phyloP scores from a whole-genome alignment of 148 eudicot species.

The Tetragonia tetragonoides region DNA sequence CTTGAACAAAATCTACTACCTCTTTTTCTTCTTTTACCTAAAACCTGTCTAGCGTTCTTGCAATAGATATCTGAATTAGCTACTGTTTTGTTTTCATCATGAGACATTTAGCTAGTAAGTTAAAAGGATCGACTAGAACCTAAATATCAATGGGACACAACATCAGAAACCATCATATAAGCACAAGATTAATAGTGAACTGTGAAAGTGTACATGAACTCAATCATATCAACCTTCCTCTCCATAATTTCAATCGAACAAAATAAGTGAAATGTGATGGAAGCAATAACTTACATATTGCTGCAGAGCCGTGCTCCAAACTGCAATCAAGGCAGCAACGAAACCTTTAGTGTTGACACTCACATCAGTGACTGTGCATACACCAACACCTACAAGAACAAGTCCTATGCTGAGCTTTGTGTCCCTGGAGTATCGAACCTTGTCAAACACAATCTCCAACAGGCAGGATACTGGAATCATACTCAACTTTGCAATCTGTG shows the following conservation, averaged over 20 bases:
- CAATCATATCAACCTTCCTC: background rate
- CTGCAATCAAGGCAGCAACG: conserved; percentile 80
- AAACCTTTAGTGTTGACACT: conserved; percentile 88
- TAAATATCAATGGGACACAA: background rate
- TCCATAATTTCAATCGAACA: background rate
- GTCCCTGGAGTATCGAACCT: conserved; percentile 84
- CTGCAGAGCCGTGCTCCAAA: conserved; percentile 87
- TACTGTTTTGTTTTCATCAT: background rate
- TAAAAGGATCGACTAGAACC: background rate
- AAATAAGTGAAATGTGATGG: background rate
- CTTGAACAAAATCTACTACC: too few relatives aligned
- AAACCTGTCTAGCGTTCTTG: background rate
- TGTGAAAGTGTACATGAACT: background rate
- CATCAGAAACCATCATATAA: conserved; percentile 1
- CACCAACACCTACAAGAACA: conserved; percentile 86
- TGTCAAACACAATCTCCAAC: conserved; percentile 80
- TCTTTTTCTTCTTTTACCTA: too few relatives aligned
- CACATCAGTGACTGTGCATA: conserved; percentile 93
- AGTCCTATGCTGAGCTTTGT: conserved; percentile 85
- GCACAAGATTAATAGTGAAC: background rate
- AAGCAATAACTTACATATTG: conserved; percentile 70
- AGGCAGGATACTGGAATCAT: conserved; percentile 95
- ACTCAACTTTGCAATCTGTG: conserved; percentile 87
- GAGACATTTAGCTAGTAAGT: background rate
- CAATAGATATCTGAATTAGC: background rate